A percentile compares a stretch with the other conserved stretches of the same genome.
These are phyloP conservation scores for Asterophora lycoperdoides DNA, from an alignment of 768 basidiomycete species.

Conservation along the genomic window DNA sequence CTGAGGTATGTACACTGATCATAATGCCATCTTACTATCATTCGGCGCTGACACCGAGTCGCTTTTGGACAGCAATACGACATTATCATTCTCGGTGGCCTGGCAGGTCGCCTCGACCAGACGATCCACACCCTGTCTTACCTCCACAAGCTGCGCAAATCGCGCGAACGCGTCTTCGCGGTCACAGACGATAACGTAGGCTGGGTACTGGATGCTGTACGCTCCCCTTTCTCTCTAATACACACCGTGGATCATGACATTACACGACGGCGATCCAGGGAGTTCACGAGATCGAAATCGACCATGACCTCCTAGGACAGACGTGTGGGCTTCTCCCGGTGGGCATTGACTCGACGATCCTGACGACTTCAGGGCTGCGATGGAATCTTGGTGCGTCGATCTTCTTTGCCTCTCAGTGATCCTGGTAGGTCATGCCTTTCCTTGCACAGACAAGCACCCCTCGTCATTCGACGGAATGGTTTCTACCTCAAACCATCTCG, in stretches of 20 bases:
- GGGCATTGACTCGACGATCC: conserved; percentile 67
- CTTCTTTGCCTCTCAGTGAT: not conserved
- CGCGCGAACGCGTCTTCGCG: conserved; percentile 57
- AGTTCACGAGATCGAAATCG: conserved; percentile 72
- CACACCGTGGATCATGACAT: too few relatives aligned
- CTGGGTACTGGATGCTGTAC: conserved; percentile 81
- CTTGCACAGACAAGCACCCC: conserved; percentile 43
- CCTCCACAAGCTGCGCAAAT: conserved; percentile 72
- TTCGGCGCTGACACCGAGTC: too few relatives aligned
- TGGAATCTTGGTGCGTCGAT: conserved; percentile 79
- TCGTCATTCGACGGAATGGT: conserved; percentile 84
- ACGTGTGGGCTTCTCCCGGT: conserved; percentile 96
- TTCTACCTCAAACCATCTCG: conserved; percentile 92
- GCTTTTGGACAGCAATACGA: conserved; percentile 43
- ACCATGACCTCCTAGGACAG: conserved; percentile 69
- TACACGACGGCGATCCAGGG: conserved; percentile 48
- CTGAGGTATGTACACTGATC: conserved; percentile 27
- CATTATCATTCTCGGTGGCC: conserved; percentile 79
- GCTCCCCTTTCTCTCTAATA: not conserved
- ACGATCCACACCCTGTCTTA: conserved; percentile 86
- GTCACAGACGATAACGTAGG: conserved; percentile 89
- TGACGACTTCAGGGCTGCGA: conserved; percentile 80
- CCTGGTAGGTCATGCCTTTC: not conserved
- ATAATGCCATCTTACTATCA: too few relatives aligned
- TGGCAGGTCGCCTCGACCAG: conserved; percentile 91